These are phyloP conservation scores for Ogataea glucozyma DNA, from an alignment of 805 yeast genomes.

Conservation along the genomic window DNA sequence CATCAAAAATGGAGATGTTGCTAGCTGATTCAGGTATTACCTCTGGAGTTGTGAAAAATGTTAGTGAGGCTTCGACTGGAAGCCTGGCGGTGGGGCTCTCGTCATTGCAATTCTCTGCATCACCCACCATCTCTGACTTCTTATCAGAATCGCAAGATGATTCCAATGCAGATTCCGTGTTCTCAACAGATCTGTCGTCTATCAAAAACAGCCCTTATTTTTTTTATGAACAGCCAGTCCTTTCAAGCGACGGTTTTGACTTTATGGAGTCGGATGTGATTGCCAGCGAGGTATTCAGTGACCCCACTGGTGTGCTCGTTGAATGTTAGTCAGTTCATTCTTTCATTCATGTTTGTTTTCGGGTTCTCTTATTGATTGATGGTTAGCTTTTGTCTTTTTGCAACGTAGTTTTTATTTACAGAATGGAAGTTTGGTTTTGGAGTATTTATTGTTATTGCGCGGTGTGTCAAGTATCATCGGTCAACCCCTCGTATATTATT, in stretches of 20 bases:
- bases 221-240: slow-evolving; percentile 18
- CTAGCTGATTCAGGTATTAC: slow-evolving; percentile 60
- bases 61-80: not conserved
- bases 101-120: not conserved
- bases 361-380: not conserved
- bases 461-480: not conserved
- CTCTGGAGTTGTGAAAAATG: slow-evolving; percentile 48
- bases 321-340: slow-evolving; percentile 4
- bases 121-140: not conserved
- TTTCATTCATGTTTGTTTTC: not conserved
- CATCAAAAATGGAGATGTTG: slow-evolving; percentile 53
- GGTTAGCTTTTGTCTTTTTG: not conserved
- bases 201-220: slow-evolving; percentile 8
- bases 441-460: not conserved
- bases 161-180: not conserved
- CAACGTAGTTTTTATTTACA: not conserved
- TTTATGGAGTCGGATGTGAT: slow-evolving; percentile 14
- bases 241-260: slow-evolving; percentile 19
- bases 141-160: not conserved
- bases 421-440: not conserved
- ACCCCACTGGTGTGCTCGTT: slow-evolving; percentile 11
- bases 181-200: slow-evolving; percentile 14
- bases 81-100: not conserved
- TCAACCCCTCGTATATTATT: not conserved
- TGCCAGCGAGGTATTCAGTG: slow-evolving; percentile 13